Evolutionary conservation across 176 grass and related monocot species (phyloP).

Genomic region (Guadua angustifolia): DNA sequence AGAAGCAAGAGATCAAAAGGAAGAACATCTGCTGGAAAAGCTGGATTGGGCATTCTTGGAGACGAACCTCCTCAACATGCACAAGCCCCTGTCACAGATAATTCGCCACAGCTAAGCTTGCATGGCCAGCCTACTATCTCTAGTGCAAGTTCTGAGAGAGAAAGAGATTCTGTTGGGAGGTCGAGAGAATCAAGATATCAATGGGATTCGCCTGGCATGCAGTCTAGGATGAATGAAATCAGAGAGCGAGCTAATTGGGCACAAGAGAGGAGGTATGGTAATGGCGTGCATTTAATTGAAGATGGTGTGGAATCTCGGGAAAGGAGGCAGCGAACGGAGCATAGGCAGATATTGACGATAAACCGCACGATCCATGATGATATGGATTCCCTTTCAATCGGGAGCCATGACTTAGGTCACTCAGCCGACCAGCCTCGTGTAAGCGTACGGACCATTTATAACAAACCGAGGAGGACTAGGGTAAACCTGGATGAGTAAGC

Average conservation of each 20-base stretch:
- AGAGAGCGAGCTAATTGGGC: conserved; percentile 27
- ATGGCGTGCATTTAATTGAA: conserved; percentile 23
- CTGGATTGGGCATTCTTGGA: conserved; percentile 37
- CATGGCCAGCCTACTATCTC: conserved; percentile 15
- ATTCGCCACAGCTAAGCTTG: not conserved
- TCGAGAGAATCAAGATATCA: conserved; percentile 40
- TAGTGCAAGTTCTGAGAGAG: conserved; percentile 35
- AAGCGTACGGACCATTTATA: conserved; percentile 23
- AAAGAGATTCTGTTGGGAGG: conserved; percentile 13
- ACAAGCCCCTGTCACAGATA: conserved; percentile 2
- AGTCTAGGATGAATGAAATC: conserved; percentile 9
- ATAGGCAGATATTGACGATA: conserved; percentile 50
- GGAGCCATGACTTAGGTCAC: conserved; percentile 39
- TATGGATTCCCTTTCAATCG: not conserved
- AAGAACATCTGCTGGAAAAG: conserved; percentile 49
- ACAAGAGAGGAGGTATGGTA: conserved; percentile 35
- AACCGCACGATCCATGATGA: conserved; percentile 52
- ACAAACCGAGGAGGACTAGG: conserved; percentile 51
- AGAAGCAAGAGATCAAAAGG: conserved; percentile 52
- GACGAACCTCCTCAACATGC: conserved; percentile 31
- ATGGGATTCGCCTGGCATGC: not conserved
- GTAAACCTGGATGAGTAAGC: conserved; percentile 40
- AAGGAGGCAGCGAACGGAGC: conserved; percentile 46
- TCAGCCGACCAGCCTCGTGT: conserved; percentile 20
- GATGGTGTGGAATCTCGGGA: conserved; percentile 28